Conservation (phyloP, 2,329 filamentous ascomycete genomes). For the Penicillium sclerotiorum region DNA sequence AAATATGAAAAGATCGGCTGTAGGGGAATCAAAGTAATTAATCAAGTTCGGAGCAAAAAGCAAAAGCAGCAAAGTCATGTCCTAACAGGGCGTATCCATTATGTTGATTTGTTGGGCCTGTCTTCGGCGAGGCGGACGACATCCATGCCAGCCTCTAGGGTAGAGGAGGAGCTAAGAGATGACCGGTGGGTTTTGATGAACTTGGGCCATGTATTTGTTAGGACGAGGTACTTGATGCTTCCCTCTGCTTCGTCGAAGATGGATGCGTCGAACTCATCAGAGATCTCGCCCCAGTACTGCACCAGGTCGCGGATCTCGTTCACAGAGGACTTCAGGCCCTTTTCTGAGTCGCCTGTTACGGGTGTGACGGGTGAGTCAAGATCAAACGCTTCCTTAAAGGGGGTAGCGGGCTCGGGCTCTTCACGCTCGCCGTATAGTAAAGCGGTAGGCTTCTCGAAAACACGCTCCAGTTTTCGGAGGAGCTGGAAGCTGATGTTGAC, state of each 20-base stretch:
- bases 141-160: constrained; percentile 7
- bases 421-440: constrained; percentile 46
- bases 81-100: neutral
- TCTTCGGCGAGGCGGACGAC: neutral
- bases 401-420: constrained; percentile 43
- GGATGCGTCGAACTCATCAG: constrained; percentile 51
- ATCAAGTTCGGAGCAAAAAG: neutral
- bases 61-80: neutral
- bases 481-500: constrained; percentile 66
- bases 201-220: constrained; percentile 68
- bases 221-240: constrained; percentile 67
- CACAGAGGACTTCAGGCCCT: constrained; percentile 18
- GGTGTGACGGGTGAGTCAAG: neutral
- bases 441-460: constrained; percentile 59
- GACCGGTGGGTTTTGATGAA: constrained; percentile 32
- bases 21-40: neutral
- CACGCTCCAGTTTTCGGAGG: constrained; percentile 55
- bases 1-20: neutral
- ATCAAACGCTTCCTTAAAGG: constrained; percentile 25
- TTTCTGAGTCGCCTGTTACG: constrained; percentile 13
- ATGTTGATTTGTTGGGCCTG: neutral
- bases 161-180: constrained; percentile 21
- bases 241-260: constrained; percentile 63
- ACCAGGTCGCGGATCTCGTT: constrained; percentile 31
- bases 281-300: constrained; percentile 38